Evolutionary conservation across 176 grass and related monocot genomes (phyloP), one percentile per base, ranked within the genome.

Genomic region (Zizania latifolia): DNA sequence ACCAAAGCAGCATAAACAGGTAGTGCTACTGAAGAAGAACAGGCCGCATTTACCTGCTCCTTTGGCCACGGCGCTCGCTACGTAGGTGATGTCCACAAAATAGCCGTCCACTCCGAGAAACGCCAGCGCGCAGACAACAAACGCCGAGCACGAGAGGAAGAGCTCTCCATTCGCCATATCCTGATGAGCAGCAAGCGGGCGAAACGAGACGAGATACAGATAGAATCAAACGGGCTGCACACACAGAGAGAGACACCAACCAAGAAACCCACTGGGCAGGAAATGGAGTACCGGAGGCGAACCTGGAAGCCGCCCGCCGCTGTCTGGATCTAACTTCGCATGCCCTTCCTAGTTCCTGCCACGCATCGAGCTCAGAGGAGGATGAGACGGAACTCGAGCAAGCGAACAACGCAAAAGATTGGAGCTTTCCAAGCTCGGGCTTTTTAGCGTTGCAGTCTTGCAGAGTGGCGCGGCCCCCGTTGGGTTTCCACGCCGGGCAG

Each of bases 41-140:
- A n/a, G n/a, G 58, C 4, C 37, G 45, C 38, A 72, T 80, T 54
- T 43, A 92, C 93, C 93, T 78, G 93, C 90, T 75, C 93, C 90
- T 92, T 88, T 88, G 37, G 77, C 83, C 29, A 87, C 81, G 5
- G 93, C 93, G 82, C 56, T 71, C 7, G 80, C 32, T 6, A 92
- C 48, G n/a, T 84, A 58, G 7, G 93, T 90, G 33, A 96, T 90
- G 40, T 83, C 78, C 60, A 92, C 89, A 34, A 90, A 70, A 0
- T 70, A 17, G 61, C 78, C 87, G 69, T 81, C 70, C 63, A 36
- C 81, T 7, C 28, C 5, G 19, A 84, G 77, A 14, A 85, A 5
- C 45, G 26, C 67, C 45, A 87, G 65, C 68, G 67, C 62, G 67
- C 62, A 90, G 76, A 74, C 30, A 11, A 74, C 30, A 11, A 88